Percentiles rank a stretch among this genome's conserved stretches.
Conservation (phyloP, 2,329 filamentous ascomycete genomes). For the Aspergillus alliaceus region DNA sequence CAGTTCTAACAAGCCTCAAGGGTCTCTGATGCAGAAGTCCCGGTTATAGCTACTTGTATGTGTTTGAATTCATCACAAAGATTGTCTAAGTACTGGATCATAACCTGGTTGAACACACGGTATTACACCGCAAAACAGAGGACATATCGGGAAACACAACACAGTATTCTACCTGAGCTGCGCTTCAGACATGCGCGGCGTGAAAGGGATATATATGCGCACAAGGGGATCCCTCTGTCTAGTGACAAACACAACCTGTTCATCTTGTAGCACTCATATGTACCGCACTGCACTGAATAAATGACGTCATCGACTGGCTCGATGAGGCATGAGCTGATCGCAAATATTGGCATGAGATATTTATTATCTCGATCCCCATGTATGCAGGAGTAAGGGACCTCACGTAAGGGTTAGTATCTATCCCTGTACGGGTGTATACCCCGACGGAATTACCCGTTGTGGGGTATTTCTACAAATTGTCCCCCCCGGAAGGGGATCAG, state of each 20-base stretch:
- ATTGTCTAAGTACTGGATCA: no score
- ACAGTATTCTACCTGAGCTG: no score
- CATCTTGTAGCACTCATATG: no score
- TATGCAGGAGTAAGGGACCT: neutral
- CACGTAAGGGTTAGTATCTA: neutral
- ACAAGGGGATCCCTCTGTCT: neutral
- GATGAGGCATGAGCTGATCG: neutral
- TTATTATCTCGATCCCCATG: neutral
- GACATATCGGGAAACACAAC: no score
- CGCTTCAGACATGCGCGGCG: neutral
- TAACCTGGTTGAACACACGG: no score
- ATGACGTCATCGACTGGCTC: neutral
- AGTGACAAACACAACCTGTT: neutral
- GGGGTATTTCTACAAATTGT: neutral
- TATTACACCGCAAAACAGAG: no score
- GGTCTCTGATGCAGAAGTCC: no score
- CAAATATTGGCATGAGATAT: neutral
- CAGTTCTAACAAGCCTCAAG: no score
- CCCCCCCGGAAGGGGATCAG: neutral
- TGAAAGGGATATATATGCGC: neutral
- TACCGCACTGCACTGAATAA: no score
- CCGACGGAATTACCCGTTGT: neutral
- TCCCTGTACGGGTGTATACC: neutral
- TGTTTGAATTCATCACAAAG: no score
- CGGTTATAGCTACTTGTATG: no score